Base-by-base conservation (phyloP, 2,329 filamentous ascomycete genomes). In the Periconia macrospinosa region DNA sequence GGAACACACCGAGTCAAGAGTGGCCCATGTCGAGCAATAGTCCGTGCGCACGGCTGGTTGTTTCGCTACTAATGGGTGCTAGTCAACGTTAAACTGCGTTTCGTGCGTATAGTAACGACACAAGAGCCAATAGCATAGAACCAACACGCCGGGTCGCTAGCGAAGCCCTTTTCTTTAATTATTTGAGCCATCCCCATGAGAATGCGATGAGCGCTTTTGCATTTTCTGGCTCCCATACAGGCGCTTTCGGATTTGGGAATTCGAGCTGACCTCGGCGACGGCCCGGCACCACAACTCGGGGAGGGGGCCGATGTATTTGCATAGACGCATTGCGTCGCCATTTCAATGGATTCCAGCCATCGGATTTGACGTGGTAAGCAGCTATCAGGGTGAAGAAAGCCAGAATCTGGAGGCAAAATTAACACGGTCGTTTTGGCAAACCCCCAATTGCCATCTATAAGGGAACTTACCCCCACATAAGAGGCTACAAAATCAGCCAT, bases 141-240 rank as follows among this genome's bases (percentile, higher is more conserved):
- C 3, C 33, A 45, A 20, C 37, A 18, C 10, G 41, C 42, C 35
- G 30, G 19, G 30, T 30, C 11, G 33, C 33, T 37, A 48, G 30
- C 44, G 40, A 44, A 46, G 42, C 37, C 40, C 30, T 52, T 56
- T 52, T 52, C 30, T 45, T 53, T 45, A 62, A 56, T 65, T 50
- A 67, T 59, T 65, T 67, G 43, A 67, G 54, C 64, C 64, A 67
- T 11, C 62, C 57, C 64, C 64, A 67, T 18, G 65, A 55, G 50
- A 67, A 67, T 37, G 50, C 50, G 13, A 64, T 53, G 19, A 65
- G 43, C 19, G 64, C 59, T 44, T 62, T 65, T 10, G 59, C 46
- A 43, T 67, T 67, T 18, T 67, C 64, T 30, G 61, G 57, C 17
- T 60, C 52, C 64, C 62, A 67, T 3, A 65, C 51, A 8, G 61